Conservation (phyloP, 2,329 filamentous ascomycete genomes). For the Gaeumannomyces sp. region DNA sequence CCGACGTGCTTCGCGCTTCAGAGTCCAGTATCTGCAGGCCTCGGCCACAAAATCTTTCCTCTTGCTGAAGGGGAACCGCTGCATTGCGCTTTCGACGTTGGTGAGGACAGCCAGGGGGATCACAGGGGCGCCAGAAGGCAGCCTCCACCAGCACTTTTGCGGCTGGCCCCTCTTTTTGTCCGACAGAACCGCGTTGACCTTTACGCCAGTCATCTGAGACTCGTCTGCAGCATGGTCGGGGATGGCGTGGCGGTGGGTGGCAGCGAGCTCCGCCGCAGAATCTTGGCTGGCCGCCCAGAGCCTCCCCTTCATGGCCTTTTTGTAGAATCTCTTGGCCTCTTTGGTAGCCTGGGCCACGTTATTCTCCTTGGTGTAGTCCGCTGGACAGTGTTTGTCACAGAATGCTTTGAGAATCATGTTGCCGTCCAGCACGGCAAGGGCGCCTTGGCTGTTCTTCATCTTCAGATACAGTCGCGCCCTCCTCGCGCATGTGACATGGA, state of each 20-base stretch:
- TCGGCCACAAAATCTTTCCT: constrained; percentile 90
- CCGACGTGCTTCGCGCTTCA: constrained; percentile 88
- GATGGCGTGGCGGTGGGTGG: constrained; percentile 57
- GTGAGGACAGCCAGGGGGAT: constrained; percentile 86
- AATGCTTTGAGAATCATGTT: constrained; percentile 85
- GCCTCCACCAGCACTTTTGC: constrained; percentile 73
- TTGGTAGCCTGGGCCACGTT: constrained; percentile 73
- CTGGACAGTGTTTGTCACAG: constrained; percentile 89
- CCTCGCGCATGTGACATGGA: constrained; percentile 93
- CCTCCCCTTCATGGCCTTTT: constrained; percentile 77
- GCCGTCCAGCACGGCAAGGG: constrained; percentile 69
- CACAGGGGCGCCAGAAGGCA: constrained; percentile 90
- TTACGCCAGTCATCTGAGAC: constrained; percentile 75
- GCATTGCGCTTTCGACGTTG: constrained; percentile 75
- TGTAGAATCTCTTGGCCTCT: constrained; percentile 84
- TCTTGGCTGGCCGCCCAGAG: constrained; percentile 90
- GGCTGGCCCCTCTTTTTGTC: constrained; percentile 69
- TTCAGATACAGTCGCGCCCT: constrained; percentile 82
- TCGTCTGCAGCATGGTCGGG: constrained; percentile 72
- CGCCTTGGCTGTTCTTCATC: constrained; percentile 90
- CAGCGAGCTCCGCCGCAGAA: constrained; percentile 74
- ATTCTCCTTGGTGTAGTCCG: constrained; percentile 82
- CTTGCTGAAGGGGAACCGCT: constrained; percentile 73
- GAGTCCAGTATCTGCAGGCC: constrained; percentile 93
- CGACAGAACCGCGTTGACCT: constrained; percentile 58